Evolutionary conservation across 768 basidiomycete species (phyloP), one percentile per base, ranked within the genome.

Genomic region (Tephrocybe sp.): DNA sequence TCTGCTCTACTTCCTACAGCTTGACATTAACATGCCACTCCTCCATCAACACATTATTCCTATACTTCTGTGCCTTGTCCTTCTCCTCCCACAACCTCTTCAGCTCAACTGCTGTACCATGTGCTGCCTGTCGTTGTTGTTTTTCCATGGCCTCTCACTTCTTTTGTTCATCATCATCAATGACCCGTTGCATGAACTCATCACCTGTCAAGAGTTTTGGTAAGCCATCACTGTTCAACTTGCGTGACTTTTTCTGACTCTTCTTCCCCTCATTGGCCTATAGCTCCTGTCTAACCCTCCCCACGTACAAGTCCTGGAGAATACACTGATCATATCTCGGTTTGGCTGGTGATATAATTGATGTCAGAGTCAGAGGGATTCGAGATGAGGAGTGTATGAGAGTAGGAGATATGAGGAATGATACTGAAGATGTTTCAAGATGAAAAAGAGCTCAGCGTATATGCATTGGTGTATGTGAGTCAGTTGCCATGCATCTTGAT

Each of bases 11-110:
- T 9, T 49, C 30, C 48, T 38, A 49, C 19, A 12, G 9, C 26
- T 40, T 26, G 11, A 30, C 32, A 22, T 31, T 41, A 2, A 2
- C 34, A 14, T 50, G 4, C 41, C 49, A 50, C 33, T 4, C 16
- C 16, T 19, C 20, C 19, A 38, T 17, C 11, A 22, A 11, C 14
- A 19, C 22, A 9, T 16, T n/a, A 19, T 50, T 44, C 7, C 35
- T 32, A 17, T 50, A 9, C 33, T 41, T 33, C 9, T 33, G 33
- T 22, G 12, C 41, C 20, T 49, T 48, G 12, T 53, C 51, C 23
- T 42, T 52, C 23, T 49, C 45, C 33, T 45, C 46, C 44, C 39
- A 40, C 26, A 45, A 35, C 39, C 45, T 48, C 44, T 45, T 51
- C 47, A 43, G 19, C 23, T 19, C 33, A 20, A 45, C 43, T 14